Percentiles rank a stretch among this genome's conserved stretches.
phyloP scores from a whole-genome alignment of 352 stramenopile genomes.

The Globisporangium nagaii region DNA sequence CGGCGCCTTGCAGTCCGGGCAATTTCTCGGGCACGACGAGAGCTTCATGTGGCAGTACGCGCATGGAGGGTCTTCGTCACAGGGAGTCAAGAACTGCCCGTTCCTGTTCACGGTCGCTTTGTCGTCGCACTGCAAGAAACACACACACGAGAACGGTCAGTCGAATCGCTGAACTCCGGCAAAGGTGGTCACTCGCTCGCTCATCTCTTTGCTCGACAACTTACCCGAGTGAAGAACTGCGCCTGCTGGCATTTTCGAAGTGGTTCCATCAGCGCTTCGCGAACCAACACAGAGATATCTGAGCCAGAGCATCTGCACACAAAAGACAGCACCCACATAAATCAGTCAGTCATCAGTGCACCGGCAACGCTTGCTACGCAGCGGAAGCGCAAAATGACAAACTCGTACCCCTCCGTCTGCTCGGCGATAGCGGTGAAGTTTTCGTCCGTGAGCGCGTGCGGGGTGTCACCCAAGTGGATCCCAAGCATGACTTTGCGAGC shows the following conservation, averaged over 20 bases:
- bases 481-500: constrained; percentile 94
- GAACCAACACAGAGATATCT: constrained; percentile 96
- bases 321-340: neutral
- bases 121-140: constrained; percentile 58
- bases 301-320: constrained; percentile 84
- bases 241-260: constrained; percentile 96
- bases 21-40: constrained; percentile 62
- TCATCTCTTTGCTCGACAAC: too few species aligned
- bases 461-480: constrained; percentile 97
- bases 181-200: too few species aligned
- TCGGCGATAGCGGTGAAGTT: constrained; percentile 93
- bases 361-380: too few species aligned
- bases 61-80: constrained; percentile 77
- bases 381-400: neutral
- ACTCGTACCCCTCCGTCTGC: constrained; percentile 88
- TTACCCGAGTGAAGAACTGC: constrained; percentile 86
- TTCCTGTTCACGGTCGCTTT: constrained; percentile 55
- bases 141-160: neutral
- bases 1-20: constrained; percentile 57
- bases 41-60: constrained; percentile 89
- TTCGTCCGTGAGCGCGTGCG: constrained; percentile 88
- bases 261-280: constrained; percentile 97
- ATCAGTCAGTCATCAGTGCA: too few species aligned
- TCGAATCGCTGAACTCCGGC: neutral
- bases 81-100: constrained; percentile 72